These are phyloP conservation scores for Acephala macrosclerotiorum DNA, from an alignment of 2,329 filamentous ascomycete species.

Conservation along the genomic window DNA sequence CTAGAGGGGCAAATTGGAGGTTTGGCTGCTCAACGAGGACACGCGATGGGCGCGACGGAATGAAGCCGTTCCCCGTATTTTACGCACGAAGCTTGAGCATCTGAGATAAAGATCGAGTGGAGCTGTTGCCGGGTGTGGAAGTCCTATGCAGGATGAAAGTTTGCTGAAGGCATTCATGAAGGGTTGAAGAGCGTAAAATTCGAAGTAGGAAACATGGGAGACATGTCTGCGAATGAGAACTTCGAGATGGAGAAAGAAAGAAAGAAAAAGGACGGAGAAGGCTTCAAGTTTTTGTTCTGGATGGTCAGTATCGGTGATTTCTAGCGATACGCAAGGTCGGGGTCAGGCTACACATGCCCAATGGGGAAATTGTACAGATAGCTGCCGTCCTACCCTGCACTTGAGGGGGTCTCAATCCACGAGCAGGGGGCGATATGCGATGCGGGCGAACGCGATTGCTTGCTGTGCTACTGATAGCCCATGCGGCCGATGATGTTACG, in stretches of 20 bases:
- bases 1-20: background rate
- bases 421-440: constrained; percentile 2
- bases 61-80: constrained; percentile 7
- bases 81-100: background rate
- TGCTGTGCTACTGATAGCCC: constrained; percentile 1
- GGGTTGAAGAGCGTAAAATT: background rate
- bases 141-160: background rate
- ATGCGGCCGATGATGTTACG: constrained; percentile 12
- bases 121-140: background rate
- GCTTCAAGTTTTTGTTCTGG: background rate
- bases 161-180: background rate
- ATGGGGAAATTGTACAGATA: constrained; percentile 27
- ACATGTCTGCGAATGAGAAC: background rate
- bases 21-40: background rate
- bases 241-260: background rate
- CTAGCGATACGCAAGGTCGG: constrained; percentile 23
- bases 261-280: background rate
- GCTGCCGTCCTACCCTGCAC: constrained; percentile 25
- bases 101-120: background rate
- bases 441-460: constrained; percentile 13
- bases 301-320: constrained; percentile 7
- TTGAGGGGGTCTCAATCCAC: constrained; percentile 8
- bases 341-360: constrained; percentile 32
- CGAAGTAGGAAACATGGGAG: background rate
- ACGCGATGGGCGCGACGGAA: constrained; percentile 6